Conservation (phyloP, 345 rosid genomes). For the Pugionium cornutum region DNA sequence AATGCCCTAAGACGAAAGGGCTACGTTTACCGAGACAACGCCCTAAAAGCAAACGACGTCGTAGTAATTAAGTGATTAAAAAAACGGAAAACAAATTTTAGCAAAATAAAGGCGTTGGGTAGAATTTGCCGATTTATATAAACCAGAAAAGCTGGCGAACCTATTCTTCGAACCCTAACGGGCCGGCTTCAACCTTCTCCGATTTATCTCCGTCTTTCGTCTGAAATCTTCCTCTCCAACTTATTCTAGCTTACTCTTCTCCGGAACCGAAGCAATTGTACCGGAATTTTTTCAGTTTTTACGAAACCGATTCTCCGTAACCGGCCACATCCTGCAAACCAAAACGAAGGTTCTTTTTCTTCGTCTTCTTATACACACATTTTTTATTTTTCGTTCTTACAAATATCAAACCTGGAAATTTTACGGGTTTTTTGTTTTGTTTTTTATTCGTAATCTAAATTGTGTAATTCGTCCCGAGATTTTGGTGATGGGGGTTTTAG, state of each 20-base stretch:
- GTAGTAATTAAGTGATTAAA: background rate
- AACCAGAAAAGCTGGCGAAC: constrained; percentile 43
- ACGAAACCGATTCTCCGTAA: constrained; percentile 36
- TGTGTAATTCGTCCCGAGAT: background rate
- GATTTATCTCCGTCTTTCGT: constrained; percentile 10
- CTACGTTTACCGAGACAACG: background rate
- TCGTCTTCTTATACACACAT: background rate
- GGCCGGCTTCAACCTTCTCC: constrained; percentile 14
- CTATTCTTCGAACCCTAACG: constrained; percentile 31
- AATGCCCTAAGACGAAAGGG: background rate
- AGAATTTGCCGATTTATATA: constrained; percentile 27
- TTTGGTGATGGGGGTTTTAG: constrained; percentile 20
- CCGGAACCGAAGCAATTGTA: constrained; percentile 25
- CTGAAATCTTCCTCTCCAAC: constrained; percentile 15
- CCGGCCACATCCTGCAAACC: constrained; percentile 40
- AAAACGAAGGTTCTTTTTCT: constrained; percentile 20
- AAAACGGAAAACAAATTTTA: constrained; percentile 25
- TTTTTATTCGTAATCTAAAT: background rate
- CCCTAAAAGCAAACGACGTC: background rate
- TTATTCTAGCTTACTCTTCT: constrained; percentile 1
- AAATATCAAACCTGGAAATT: no score
- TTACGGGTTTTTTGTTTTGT: background rate
- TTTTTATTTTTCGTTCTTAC: background rate
- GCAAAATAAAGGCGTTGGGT: constrained; percentile 28
- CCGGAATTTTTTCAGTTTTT: constrained; percentile 26